Percentiles rank a stretch among this genome's conserved stretches.
These are phyloP conservation scores for Tillandsia leiboldiana DNA, from an alignment of 176 grass and related monocot species.

Conservation along the genomic window DNA sequence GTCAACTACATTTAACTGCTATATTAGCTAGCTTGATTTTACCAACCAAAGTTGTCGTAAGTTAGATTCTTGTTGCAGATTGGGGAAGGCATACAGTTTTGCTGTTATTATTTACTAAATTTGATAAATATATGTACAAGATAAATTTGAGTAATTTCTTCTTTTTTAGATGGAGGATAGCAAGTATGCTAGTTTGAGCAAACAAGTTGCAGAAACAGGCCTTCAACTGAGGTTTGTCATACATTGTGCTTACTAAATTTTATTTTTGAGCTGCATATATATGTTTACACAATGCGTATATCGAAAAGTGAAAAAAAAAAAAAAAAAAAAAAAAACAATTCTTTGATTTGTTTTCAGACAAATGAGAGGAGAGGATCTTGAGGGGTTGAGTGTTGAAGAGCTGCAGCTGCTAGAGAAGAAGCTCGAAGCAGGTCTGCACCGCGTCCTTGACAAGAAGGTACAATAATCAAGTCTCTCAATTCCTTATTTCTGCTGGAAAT, in stretches of 20 bases:
- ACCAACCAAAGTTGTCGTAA: too few relatives aligned
- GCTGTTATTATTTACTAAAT: constrained; percentile 1
- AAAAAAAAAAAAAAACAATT: background rate
- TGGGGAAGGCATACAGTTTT: background rate
- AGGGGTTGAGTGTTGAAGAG: constrained; percentile 53
- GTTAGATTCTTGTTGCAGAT: too few relatives aligned
- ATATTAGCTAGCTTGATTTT: too few relatives aligned
- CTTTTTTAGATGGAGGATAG: constrained; percentile 57
- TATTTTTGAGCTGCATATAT: background rate
- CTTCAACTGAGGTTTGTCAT: constrained; percentile 56
- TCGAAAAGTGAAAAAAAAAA: background rate
- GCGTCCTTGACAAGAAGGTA: constrained; percentile 79
- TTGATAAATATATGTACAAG: constrained; percentile 1
- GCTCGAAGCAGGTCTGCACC: constrained; percentile 63
- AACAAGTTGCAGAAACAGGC: constrained; percentile 67
- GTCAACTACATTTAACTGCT: too few relatives aligned
- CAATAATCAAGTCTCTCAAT: background rate
- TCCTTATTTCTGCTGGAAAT: background rate
- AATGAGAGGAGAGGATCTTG: constrained; percentile 89
- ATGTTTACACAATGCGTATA: constrained; percentile 10
- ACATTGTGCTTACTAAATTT: constrained; percentile 16
- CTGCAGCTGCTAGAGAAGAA: constrained; percentile 73
- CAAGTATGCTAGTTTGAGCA: constrained; percentile 51
- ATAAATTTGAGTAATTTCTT: constrained; percentile 4
- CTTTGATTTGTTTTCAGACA: constrained; percentile 33